A percentile compares a stretch with the other conserved stretches of the same genome.
phyloP scores from a whole-genome alignment of 2,329 filamentous ascomycete species.

The Alternaria incomplexa region DNA sequence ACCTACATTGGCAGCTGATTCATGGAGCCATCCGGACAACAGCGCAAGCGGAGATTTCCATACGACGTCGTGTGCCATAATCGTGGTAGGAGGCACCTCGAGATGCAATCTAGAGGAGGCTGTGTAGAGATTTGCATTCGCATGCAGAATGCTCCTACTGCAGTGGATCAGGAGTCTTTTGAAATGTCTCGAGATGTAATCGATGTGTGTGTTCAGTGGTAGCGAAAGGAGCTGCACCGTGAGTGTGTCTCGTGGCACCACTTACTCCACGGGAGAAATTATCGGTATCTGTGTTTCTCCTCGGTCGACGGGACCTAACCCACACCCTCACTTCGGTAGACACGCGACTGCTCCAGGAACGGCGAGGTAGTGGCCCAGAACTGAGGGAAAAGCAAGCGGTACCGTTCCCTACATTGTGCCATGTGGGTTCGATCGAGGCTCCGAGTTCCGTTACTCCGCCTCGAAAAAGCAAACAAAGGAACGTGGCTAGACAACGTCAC shows the following conservation, averaged over 20 bases:
- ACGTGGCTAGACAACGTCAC: not conserved
- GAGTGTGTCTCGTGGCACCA: not conserved
- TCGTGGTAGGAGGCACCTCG: not conserved
- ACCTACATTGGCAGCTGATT: not conserved
- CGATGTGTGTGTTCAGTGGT: not conserved
- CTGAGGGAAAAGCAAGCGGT: conserved; percentile 3
- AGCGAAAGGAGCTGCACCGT: not conserved
- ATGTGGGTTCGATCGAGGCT: not conserved
- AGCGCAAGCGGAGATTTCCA: conserved; percentile 1
- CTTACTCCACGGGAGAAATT: not conserved
- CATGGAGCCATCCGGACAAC: not conserved
- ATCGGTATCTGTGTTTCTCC: not conserved
- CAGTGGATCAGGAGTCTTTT: not conserved
- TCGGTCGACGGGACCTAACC: not conserved
- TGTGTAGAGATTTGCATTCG: not conserved
- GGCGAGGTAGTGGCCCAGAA: not conserved
- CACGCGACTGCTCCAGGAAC: not conserved
- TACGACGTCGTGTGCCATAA: not conserved
- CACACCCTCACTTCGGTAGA: not conserved
- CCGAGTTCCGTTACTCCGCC: not conserved
- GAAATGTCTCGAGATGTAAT: not conserved
- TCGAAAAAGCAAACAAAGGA: not conserved
- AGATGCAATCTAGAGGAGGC: not conserved
- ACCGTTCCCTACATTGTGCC: not conserved
- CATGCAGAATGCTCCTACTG: not conserved